Percentiles rank a stretch among this genome's conserved stretches.
Conservation (phyloP, 345 rosid genomes). For the Syzygium aromaticum region DNA sequence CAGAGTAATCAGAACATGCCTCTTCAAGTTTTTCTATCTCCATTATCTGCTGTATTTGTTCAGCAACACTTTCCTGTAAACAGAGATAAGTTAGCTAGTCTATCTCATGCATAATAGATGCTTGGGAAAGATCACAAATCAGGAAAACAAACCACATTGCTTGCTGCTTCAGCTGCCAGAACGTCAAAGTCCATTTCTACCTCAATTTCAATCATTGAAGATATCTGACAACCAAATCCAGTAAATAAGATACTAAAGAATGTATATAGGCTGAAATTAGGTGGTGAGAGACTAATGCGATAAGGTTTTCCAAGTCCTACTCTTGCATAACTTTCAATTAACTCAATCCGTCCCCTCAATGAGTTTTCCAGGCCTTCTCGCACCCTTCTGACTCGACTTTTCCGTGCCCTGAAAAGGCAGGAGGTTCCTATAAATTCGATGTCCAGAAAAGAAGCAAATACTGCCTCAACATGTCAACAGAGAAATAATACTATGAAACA, state of each 20-base stretch:
- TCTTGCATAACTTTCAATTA: conserved; percentile 87
- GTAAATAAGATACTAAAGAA: background rate
- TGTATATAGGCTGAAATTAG: background rate
- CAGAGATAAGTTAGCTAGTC: conserved; percentile 2
- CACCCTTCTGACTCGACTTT: conserved; percentile 68
- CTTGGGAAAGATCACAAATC: background rate
- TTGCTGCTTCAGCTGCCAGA: conserved; percentile 87
- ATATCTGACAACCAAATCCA: conserved; percentile 38
- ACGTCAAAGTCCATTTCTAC: conserved; percentile 93
- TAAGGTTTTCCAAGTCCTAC: conserved; percentile 23
- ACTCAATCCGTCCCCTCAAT: conserved; percentile 70
- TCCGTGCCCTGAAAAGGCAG: conserved; percentile 48
- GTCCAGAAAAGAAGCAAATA: background rate
- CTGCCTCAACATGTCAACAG: background rate
- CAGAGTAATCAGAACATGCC: conserved; percentile 26
- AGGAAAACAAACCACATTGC: conserved; percentile 50
- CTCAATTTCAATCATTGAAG: conserved; percentile 98
- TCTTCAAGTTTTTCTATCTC: conserved; percentile 97
- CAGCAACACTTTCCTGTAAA: conserved; percentile 66
- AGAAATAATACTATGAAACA: background rate
- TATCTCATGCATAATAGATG: background rate
- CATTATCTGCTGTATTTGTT: conserved; percentile 84
- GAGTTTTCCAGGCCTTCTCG: conserved; percentile 74
- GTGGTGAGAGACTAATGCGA: background rate
- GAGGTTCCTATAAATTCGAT: background rate